Percentiles rank a stretch among this genome's conserved stretches.
phyloP scores from a whole-genome alignment of 805 yeast genomes.

The Ogataea neopini region DNA sequence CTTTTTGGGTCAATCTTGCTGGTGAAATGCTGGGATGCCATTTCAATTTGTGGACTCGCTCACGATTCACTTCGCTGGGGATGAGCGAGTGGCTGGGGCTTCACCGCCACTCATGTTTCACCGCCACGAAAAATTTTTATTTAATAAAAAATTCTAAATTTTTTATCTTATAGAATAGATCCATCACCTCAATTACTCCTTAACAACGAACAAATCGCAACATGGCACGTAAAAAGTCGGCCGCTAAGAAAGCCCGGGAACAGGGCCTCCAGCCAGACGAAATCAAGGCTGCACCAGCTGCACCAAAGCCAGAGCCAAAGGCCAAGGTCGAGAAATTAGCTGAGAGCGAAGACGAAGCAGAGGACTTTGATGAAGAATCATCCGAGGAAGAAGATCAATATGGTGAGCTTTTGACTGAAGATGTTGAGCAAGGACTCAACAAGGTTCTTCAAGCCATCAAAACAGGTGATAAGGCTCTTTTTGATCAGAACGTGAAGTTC shows the following conservation, averaged over 20 bases:
- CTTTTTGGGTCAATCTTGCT: too few relatives aligned
- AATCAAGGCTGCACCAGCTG: neutral
- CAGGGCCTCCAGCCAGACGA: neutral
- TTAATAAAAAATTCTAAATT: neutral
- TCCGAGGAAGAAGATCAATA: constrained; percentile 84
- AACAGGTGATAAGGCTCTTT: constrained; percentile 61
- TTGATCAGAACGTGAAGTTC: constrained; percentile 70
- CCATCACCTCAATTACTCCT: neutral
- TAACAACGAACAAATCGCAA: neutral
- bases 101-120: too few relatives aligned
- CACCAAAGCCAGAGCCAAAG: constrained; percentile 4
- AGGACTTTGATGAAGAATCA: constrained; percentile 23
- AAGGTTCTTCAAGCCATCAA: constrained; percentile 71
- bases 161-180: neutral
- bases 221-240: constrained; percentile 89
- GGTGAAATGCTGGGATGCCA: too few relatives aligned
- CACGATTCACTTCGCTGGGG: too few relatives aligned
- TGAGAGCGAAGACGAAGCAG: constrained; percentile 7
- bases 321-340: constrained; percentile 14
- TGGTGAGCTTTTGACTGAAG: constrained; percentile 85
- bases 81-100: too few relatives aligned
- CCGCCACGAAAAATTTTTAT: neutral
- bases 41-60: too few relatives aligned
- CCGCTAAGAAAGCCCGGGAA: constrained; percentile 62
- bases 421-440: constrained; percentile 77